These are phyloP conservation scores for Lactarius hengduanensis DNA, from an alignment of 768 basidiomycete species.

Conservation along the genomic window DNA sequence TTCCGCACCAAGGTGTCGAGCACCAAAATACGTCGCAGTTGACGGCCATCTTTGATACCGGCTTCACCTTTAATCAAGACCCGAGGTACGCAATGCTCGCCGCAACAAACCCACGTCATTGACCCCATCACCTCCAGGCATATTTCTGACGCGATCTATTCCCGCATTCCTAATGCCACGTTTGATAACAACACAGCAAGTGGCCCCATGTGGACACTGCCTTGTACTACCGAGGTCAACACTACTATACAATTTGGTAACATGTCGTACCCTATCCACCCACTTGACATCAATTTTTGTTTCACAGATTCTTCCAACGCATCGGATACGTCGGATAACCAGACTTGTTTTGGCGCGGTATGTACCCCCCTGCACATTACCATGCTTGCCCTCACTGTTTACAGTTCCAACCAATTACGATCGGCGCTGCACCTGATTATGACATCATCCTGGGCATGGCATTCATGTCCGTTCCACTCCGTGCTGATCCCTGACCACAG, in stretches of 20 bases:
- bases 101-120: constrained; percentile 21
- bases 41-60: constrained; percentile 66
- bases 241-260: constrained; percentile 64
- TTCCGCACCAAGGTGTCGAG: constrained; percentile 45
- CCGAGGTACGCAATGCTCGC: constrained; percentile 40
- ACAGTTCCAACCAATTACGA: constrained; percentile 70
- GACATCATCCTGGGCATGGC: constrained; percentile 75
- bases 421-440: constrained; percentile 47
- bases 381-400: constrained; percentile 5
- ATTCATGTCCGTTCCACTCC: constrained; percentile 31
- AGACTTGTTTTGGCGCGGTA: constrained; percentile 47
- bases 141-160: constrained; percentile 62
- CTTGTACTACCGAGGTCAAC: constrained; percentile 63
- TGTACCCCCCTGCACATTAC: constrained; percentile 27
- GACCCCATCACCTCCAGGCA: constrained; percentile 35
- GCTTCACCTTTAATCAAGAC: constrained; percentile 66
- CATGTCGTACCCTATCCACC: constrained; percentile 57
- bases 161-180: constrained; percentile 51
- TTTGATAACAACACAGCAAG: constrained; percentile 40
- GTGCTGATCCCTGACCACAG: constrained; percentile 36
- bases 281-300: constrained; percentile 51
- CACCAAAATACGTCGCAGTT: constrained; percentile 46
- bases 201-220: constrained; percentile 57
- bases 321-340: constrained; percentile 32
- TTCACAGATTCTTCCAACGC: constrained; percentile 25